A percentile compares a stretch with the other conserved stretches of the same genome.
Evolutionary conservation across 345 rosid genomes (phyloP).

Genomic region (Arabidopsis arenosa): DNA sequence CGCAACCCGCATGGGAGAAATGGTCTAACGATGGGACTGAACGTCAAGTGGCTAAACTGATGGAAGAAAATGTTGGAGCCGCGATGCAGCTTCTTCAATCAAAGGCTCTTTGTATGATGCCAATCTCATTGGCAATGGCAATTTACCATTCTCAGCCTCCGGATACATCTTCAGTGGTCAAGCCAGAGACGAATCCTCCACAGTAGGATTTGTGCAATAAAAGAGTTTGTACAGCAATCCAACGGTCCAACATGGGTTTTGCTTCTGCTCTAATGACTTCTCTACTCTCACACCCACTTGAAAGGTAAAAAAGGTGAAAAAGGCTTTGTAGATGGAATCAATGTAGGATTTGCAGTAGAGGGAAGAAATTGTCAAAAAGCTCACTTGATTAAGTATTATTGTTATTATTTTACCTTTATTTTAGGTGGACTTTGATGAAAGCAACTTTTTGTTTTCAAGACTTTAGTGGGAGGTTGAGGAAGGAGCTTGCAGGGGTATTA

Average conservation of each 20-base stretch:
- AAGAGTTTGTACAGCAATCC: conserved; percentile 47
- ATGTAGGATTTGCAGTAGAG: conserved; percentile 49
- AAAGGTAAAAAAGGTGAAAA: conserved; percentile 31
- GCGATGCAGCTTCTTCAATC: conserved; percentile 99
- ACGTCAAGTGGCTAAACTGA: conserved; percentile 89
- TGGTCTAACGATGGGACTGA: conserved; percentile 98
- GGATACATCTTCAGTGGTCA: conserved; percentile 72
- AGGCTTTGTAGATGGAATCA: conserved; percentile 42
- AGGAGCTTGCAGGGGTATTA: conserved; percentile 42
- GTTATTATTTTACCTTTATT: conserved; percentile 49
- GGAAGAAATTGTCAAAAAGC: conserved; percentile 59
- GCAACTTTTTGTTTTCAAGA: conserved; percentile 51
- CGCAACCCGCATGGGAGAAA: conserved; percentile 95
- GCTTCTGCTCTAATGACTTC: conserved; percentile 32
- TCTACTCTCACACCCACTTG: conserved; percentile 40
- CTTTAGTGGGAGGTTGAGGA: conserved; percentile 50
- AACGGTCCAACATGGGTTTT: conserved; percentile 49
- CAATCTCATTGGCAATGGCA: conserved; percentile 89
- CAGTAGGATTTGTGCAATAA: conserved; percentile 48
- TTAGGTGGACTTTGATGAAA: conserved; percentile 74
- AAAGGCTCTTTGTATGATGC: conserved; percentile 99
- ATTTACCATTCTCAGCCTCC: conserved; percentile 86
- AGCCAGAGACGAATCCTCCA: conserved; percentile 79
- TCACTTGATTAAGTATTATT: conserved; percentile 49
- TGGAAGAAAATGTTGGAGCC: conserved; percentile 98